Evolutionary conservation across 2,329 filamentous ascomycete species (phyloP).

Genomic region (Fusarium mangiferae): DNA sequence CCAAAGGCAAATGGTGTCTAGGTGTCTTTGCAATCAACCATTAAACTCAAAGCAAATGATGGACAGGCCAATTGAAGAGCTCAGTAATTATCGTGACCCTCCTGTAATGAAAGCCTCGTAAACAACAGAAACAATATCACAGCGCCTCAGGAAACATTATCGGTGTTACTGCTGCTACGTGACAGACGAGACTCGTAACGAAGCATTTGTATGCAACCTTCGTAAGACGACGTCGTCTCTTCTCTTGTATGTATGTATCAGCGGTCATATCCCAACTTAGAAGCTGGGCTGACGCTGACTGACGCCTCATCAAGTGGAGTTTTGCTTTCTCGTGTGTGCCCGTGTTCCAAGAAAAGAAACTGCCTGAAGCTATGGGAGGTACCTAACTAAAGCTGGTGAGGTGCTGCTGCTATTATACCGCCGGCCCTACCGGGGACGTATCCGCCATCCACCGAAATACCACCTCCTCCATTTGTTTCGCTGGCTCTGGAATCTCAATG

Average conservation of each 20-base stretch:
- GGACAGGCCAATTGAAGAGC: not conserved
- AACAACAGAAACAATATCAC: not conserved
- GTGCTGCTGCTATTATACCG: not conserved
- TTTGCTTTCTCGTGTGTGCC: conserved; percentile 7
- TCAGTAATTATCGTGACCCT: not conserved
- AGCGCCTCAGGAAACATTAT: not conserved
- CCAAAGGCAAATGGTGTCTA: not conserved
- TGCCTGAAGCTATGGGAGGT: not conserved
- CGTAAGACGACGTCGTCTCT: conserved; percentile 25
- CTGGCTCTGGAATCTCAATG: conserved; percentile 16
- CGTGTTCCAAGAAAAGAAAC: conserved; percentile 38
- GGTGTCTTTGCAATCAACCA: not conserved
- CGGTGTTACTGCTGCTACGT: not conserved
- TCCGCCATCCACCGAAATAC: conserved; percentile 25
- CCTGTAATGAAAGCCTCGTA: not conserved
- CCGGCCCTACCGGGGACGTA: conserved; percentile 27
- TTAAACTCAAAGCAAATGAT: conserved; percentile 1
- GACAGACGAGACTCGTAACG: not conserved
- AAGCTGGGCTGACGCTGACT: conserved; percentile 29
- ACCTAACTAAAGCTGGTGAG: too few species aligned
- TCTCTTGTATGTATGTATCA: too few species aligned
- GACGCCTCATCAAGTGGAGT: conserved; percentile 17
- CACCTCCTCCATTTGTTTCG: conserved; percentile 28
- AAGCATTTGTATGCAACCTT: conserved; percentile 5
- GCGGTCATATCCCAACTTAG: conserved; percentile 10